Base-by-base conservation (phyloP, 2,329 filamentous ascomycete species). In the Aspergillus fructus region DNA sequence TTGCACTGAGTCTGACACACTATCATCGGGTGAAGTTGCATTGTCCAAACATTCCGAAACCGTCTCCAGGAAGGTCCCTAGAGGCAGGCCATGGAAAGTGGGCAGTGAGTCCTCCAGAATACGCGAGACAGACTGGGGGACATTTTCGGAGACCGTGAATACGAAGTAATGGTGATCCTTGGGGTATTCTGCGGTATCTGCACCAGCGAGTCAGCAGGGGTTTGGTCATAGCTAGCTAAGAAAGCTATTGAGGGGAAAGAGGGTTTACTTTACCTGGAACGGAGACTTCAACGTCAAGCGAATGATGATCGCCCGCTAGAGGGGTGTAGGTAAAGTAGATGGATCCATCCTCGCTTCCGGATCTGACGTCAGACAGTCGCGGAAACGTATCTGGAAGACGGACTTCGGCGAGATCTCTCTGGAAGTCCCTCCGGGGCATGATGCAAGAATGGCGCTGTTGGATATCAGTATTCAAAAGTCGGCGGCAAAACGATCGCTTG, bases 261-360 rank as follows among this genome's bases (percentile, higher is more conserved):
- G 5, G 12, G 15, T n/a, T 7, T 4, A n/a, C 5, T 45, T 12
- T 66, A 79, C 78, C 76, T 58, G 74, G 69, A 4, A 79, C 64
- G 19, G 76, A 64, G 12, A 69, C 71, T 37, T 76, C 69, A 37
- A 80, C 65, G 24, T 75, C 68, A 39, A 79, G 65, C 3, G 55
- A 46, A 4, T 59, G 53, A 4, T 59, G 52, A 11, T 45, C 39
- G 24, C 67, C 70, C 34, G 69, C 64, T 5, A 68, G 65, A 21
- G 66, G 55, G 34, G 74, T 73, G 42, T 81, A 89, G 4, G 73
- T 78, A 69, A 93, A 89, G 13, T 81, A 81, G 56, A 96, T 79
- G 56, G 89, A 85, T 50, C 89, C 90, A 71, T 93, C 89, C 33
- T 89, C 87, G 5, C 87, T 85, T 15, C 89, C 89, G 37, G 78